These are phyloP conservation scores for Posidonia australis DNA, from an alignment of 106 monocot species.

Conservation along the genomic window DNA sequence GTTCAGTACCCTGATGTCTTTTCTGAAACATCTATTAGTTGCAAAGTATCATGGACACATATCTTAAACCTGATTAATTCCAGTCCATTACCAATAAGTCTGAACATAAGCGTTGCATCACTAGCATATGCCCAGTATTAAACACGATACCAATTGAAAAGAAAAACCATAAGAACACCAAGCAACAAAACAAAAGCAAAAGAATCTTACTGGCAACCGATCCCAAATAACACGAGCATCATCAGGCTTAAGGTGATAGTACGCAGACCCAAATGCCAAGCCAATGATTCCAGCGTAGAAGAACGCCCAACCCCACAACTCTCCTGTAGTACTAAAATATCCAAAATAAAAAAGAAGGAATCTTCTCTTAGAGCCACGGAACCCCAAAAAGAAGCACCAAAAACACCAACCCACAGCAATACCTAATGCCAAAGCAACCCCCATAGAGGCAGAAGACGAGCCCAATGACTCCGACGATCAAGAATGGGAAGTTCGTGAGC, in stretches of 20 bases:
- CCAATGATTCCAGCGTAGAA: conserved; percentile 55
- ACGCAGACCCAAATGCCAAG: conserved; percentile 77
- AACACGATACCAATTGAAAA: no score
- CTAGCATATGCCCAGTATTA: neutral
- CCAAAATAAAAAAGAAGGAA: conserved; percentile 1
- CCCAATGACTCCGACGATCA: conserved; percentile 64
- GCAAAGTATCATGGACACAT: no score
- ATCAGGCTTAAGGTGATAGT: conserved; percentile 88
- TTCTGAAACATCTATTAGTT: no score
- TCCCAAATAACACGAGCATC: conserved; percentile 80
- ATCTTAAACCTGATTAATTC: no score
- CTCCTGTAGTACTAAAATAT: conserved; percentile 50
- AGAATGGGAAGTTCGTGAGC: conserved; percentile 63
- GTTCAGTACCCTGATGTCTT: no score
- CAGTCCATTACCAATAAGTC: no score
- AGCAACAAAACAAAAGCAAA: neutral
- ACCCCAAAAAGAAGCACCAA: neutral
- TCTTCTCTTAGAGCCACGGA: no score
- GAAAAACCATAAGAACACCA: neutral
- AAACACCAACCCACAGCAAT: neutral
- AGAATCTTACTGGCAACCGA: conserved; percentile 47
- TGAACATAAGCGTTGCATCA: neutral
- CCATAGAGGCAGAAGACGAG: conserved; percentile 72
- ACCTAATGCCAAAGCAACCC: conserved; percentile 68
- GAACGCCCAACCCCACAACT: conserved; percentile 71